Evolutionary conservation across 2,329 filamentous ascomycete genomes (phyloP).

Genomic region (Fusarium irregulare): DNA sequence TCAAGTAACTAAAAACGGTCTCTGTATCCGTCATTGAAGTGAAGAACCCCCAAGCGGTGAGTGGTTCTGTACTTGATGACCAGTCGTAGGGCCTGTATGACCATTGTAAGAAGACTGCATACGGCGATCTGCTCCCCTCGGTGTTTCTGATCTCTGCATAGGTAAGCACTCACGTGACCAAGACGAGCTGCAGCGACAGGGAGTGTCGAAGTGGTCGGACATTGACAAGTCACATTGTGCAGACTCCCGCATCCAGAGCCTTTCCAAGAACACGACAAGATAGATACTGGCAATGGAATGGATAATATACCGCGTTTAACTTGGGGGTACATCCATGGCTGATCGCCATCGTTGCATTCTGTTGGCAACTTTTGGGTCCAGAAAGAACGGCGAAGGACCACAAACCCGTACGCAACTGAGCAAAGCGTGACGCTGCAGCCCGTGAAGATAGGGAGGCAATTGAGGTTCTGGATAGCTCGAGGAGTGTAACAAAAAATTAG

Average conservation of each 20-base stretch:
- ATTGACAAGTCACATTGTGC: conserved; percentile 1
- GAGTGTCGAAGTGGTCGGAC: background rate
- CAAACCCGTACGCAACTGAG: background rate
- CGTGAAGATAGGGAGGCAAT: background rate
- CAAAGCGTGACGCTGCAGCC: background rate
- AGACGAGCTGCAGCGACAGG: conserved; percentile 33
- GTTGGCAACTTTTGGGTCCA: background rate
- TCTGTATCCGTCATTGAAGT: background rate
- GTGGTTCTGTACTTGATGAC: background rate
- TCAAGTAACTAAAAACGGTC: background rate
- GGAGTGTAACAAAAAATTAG: background rate
- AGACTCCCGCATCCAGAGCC: background rate
- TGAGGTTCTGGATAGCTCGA: background rate
- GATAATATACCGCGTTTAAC: background rate
- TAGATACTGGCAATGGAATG: background rate
- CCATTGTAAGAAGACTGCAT: background rate
- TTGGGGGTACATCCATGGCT: background rate
- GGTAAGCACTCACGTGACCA: conserved; percentile 41
- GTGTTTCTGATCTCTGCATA: background rate
- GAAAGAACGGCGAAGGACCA: background rate
- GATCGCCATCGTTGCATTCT: background rate
- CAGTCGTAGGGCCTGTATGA: background rate
- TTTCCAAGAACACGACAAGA: background rate
- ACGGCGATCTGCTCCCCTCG: background rate
- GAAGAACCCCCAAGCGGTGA: background rate